A percentile compares a stretch with the other conserved stretches of the same genome.
phyloP scores from a whole-genome alignment of 495 filamentous ascomycete species.

The Terfezia boudieri region DNA sequence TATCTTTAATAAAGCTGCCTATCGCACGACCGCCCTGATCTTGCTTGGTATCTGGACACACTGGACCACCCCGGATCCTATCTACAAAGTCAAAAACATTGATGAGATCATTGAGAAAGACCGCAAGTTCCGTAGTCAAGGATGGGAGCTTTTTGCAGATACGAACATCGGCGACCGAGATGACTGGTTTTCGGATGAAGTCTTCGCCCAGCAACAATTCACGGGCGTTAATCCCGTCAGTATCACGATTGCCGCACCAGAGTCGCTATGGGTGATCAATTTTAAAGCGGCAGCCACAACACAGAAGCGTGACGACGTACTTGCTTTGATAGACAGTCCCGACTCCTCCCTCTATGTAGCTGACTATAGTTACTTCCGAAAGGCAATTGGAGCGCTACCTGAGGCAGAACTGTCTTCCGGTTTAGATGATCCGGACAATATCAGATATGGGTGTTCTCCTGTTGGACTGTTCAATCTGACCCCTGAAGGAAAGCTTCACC shows the following conservation, averaged over 20 bases:
- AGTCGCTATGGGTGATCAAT: background rate
- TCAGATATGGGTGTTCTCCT: slow-evolving; percentile 16
- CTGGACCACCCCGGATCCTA: no score
- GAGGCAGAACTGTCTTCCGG: slow-evolving; percentile 5
- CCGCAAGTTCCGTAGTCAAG: background rate
- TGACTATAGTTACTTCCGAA: slow-evolving; percentile 28
- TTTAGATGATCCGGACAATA: background rate
- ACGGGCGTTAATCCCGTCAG: slow-evolving; percentile 17
- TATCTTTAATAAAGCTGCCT: no score
- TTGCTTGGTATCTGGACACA: no score
- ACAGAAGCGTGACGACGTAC: background rate
- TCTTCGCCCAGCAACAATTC: slow-evolving; percentile 11
- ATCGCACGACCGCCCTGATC: no score
- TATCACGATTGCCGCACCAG: background rate
- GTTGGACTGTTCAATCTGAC: slow-evolving; percentile 26
- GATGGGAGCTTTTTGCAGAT: background rate
- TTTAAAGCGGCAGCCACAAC: background rate
- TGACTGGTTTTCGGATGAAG: background rate
- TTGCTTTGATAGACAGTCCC: slow-evolving; percentile 5
- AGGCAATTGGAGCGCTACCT: slow-evolving; percentile 17
- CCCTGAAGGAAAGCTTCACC: slow-evolving; percentile 25
- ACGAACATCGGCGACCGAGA: background rate
- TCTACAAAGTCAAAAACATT: no score
- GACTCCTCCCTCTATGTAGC: slow-evolving; percentile 22
- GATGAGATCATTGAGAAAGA: background rate